These are phyloP conservation scores for Populus alba DNA, from an alignment of 345 rosid species.

Conservation along the genomic window DNA sequence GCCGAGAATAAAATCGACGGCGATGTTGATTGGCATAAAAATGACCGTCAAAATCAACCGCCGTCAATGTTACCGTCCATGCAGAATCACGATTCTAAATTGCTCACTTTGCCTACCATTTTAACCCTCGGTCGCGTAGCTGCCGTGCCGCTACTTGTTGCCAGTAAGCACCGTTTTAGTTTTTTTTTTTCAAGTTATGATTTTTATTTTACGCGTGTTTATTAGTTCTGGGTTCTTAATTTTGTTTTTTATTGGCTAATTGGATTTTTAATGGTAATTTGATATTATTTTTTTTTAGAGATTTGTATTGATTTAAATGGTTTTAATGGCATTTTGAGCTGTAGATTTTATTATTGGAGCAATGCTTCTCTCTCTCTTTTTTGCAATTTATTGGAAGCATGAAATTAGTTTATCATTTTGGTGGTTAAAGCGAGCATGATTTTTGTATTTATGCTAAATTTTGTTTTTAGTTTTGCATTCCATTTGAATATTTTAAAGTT, in stretches of 20 bases:
- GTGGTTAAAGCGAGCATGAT: not conserved
- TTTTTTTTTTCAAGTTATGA: not conserved
- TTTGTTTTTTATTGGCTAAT: not conserved
- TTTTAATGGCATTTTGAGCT: not conserved
- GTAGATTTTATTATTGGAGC: not conserved
- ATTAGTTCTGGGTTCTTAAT: not conserved
- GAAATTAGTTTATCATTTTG: not conserved
- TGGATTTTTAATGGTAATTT: not conserved
- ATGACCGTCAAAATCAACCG: slow-evolving; percentile 21
- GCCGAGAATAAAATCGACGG: slow-evolving; percentile 41
- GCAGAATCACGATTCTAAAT: slow-evolving; percentile 38
- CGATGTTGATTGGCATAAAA: slow-evolving; percentile 21
- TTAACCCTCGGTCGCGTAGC: slow-evolving; percentile 94
- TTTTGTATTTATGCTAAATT: not conserved
- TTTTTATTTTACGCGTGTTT: not conserved
- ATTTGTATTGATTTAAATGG: not conserved
- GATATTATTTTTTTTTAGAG: not conserved
- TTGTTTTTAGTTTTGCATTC: not conserved
- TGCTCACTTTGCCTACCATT: slow-evolving; percentile 85
- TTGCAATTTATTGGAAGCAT: not conserved
- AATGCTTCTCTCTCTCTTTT: not conserved
- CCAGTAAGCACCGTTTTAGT: slow-evolving; percentile 43
- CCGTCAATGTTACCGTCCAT: slow-evolving; percentile 26
- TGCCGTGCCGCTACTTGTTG: slow-evolving; percentile 80
- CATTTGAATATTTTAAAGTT: not conserved